Evolutionary conservation across 768 basidiomycete species (phyloP).

Genomic region (Mycena chlorophos): DNA sequence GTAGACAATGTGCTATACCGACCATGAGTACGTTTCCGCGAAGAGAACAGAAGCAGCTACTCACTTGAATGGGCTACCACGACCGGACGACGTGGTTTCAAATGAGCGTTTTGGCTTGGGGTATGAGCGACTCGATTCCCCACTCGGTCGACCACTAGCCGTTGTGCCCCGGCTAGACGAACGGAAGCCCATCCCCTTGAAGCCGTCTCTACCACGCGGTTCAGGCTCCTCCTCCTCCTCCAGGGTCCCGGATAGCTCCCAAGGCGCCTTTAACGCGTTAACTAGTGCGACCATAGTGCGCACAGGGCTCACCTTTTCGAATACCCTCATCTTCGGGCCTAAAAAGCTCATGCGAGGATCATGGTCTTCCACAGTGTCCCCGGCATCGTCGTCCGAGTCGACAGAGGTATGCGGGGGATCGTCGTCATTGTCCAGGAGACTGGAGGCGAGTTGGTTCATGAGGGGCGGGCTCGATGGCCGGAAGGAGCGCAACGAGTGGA

Average conservation of each 20-base stretch:
- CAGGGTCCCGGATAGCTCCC: slow-evolving; percentile 59
- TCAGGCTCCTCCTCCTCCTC: slow-evolving; percentile 51
- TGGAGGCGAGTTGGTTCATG: slow-evolving; percentile 44
- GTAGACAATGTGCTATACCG: background rate
- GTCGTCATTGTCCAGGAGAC: slow-evolving; percentile 60
- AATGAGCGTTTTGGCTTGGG: slow-evolving; percentile 56
- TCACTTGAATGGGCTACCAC: slow-evolving; percentile 61
- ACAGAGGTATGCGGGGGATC: slow-evolving; percentile 29
- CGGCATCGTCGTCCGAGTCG: slow-evolving; percentile 33
- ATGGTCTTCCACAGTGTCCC: slow-evolving; percentile 40
- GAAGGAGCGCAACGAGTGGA: no score
- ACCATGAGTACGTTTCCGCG: background rate
- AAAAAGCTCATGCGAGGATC: slow-evolving; percentile 35
- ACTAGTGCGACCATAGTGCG: slow-evolving; percentile 36
- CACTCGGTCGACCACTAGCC: slow-evolving; percentile 54
- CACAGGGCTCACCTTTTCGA: slow-evolving; percentile 83
- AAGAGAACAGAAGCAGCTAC: slow-evolving; percentile 31
- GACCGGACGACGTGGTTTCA: slow-evolving; percentile 54
- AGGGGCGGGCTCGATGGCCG: slow-evolving; percentile 36
- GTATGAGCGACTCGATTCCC: slow-evolving; percentile 57
- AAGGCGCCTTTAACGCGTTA: slow-evolving; percentile 70
- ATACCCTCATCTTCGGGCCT: background rate
- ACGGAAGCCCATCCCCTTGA: slow-evolving; percentile 46
- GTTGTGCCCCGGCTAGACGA: slow-evolving; percentile 46
- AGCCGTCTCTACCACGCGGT: slow-evolving; percentile 30